Evolutionary conservation across 1,284 basidiomycete genomes (phyloP).

Genomic region (Malassezia sp.): DNA sequence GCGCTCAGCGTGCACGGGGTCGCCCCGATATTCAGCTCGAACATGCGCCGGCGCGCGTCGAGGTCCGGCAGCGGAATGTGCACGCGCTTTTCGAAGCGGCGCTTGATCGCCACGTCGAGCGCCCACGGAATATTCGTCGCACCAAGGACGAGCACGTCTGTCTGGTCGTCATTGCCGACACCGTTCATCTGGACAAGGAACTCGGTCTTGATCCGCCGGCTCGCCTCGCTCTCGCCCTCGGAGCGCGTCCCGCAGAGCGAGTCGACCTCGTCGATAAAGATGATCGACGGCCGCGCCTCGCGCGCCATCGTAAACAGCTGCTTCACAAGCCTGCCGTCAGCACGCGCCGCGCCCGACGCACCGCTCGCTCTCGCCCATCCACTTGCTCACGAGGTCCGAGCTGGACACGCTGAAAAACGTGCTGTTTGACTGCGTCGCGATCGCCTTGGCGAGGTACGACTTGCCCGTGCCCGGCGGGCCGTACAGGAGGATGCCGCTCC

Average conservation of each 20-base stretch:
- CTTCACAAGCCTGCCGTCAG: constrained; percentile 84
- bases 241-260: constrained; percentile 87
- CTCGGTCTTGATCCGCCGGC: constrained; percentile 92
- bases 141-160: constrained; percentile 88
- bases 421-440: constrained; percentile 91
- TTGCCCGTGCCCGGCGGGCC: constrained; percentile 53
- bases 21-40: constrained; percentile 85
- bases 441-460: constrained; percentile 89
- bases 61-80: constrained; percentile 92
- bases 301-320: constrained; percentile 93
- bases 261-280: constrained; percentile 98
- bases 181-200: constrained; percentile 95
- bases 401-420: constrained; percentile 96
- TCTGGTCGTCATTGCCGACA: constrained; percentile 79
- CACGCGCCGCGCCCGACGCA: too few species aligned
- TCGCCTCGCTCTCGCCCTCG: constrained; percentile 91
- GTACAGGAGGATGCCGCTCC: constrained; percentile 88
- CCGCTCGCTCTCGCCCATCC: constrained; percentile 95
- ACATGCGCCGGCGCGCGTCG: constrained; percentile 88
- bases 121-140: constrained; percentile 90
- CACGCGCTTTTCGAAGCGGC: constrained; percentile 95
- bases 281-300: constrained; percentile 91
- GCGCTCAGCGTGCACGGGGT: constrained; percentile 74
- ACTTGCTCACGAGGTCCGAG: constrained; percentile 92
- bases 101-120: constrained; percentile 92